Conservation (phyloP, 164 flowering plant species). For the Aristolochia fimbriata region DNA sequence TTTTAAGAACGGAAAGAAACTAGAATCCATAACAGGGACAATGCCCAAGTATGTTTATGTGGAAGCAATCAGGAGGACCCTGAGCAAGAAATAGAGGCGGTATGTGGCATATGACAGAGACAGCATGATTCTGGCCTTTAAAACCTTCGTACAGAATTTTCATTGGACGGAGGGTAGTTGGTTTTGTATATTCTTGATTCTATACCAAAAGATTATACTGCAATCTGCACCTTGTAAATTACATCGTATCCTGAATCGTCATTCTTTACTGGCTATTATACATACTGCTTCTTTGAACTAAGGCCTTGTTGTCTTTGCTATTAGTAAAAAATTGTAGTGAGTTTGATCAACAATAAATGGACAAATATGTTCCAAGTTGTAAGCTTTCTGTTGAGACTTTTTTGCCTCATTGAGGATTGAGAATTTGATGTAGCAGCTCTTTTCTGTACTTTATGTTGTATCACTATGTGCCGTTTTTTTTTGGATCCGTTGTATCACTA, state of each 20-base stretch:
- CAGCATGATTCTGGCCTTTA: background rate
- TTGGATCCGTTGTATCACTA: too few species aligned
- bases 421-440: too few species aligned
- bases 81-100: constrained; percentile 10
- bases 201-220: background rate
- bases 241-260: background rate
- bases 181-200: background rate
- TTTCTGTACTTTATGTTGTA: too few species aligned
- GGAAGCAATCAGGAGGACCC: constrained; percentile 57
- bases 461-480: too few species aligned
- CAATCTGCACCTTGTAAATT: background rate
- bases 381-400: too few species aligned
- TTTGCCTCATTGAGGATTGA: too few species aligned
- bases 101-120: background rate
- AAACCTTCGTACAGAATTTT: background rate
- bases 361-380: too few species aligned
- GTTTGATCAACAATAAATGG: too few species aligned
- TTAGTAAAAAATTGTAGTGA: too few species aligned
- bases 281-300: background rate
- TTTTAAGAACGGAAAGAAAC: constrained; percentile 69
- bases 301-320: background rate
- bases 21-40: constrained; percentile 65
- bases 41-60: constrained; percentile 76
- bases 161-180: background rate
- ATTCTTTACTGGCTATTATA: background rate